phyloP scores from a whole-genome alignment of 1,284 basidiomycete genomes.

The Takashimella koratensis region DNA sequence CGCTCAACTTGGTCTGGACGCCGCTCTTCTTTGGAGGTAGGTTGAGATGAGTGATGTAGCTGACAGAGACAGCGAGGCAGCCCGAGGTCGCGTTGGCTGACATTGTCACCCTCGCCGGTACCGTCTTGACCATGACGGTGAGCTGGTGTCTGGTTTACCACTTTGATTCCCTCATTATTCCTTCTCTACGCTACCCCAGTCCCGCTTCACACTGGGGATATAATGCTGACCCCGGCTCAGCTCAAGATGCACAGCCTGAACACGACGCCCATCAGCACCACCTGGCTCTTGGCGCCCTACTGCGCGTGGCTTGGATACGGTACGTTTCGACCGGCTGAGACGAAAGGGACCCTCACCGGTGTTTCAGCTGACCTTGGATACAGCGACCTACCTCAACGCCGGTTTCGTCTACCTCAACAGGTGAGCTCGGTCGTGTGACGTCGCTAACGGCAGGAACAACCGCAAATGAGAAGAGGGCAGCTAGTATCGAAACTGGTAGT shows the following conservation, averaged over 20 bases:
- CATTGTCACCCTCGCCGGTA: slow-evolving; percentile 59
- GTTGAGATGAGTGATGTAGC: slow-evolving; percentile 34
- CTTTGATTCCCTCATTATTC: too few species aligned
- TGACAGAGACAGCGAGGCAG: neutral
- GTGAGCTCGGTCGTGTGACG: too few species aligned
- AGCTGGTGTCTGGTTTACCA: slow-evolving; percentile 30
- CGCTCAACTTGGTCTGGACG: slow-evolving; percentile 65
- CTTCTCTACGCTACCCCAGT: neutral
- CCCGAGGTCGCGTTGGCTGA: slow-evolving; percentile 59
- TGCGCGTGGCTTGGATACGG: slow-evolving; percentile 52
- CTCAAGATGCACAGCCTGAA: slow-evolving; percentile 55
- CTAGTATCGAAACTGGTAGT: too few species aligned
- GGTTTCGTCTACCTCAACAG: slow-evolving; percentile 41
- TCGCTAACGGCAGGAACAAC: too few species aligned
- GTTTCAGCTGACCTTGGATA: slow-evolving; percentile 16
- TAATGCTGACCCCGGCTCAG: slow-evolving; percentile 8
- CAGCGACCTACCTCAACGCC: slow-evolving; percentile 63
- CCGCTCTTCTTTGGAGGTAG: slow-evolving; percentile 66
- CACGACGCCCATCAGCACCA: slow-evolving; percentile 55
- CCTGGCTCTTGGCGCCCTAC: slow-evolving; percentile 61
- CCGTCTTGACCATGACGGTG: slow-evolving; percentile 63
- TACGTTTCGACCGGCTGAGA: slow-evolving; percentile 24
- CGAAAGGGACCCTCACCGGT: slow-evolving; percentile 1
- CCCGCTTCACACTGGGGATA: too few species aligned
- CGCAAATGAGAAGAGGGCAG: too few species aligned